A percentile compares a stretch with the other conserved stretches of the same genome.
phyloP scores from a whole-genome alignment of 192 early-diverging fungal species.

The Entomortierella beljakovae region DNA sequence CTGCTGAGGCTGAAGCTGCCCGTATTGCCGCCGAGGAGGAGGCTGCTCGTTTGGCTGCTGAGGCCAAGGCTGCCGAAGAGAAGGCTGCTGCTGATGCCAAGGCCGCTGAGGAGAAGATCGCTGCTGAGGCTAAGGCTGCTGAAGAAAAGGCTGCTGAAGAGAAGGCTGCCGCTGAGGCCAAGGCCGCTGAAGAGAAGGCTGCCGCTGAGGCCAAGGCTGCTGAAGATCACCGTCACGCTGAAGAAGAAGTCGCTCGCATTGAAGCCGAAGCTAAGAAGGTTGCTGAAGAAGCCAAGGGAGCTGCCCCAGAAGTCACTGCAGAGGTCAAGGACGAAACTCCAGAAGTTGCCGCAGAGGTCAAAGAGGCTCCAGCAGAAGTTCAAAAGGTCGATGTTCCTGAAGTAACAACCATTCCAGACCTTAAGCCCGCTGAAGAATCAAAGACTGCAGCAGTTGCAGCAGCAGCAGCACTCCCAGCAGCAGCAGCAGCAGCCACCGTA shows the following conservation, averaged over 20 bases:
- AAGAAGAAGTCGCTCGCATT: constrained; percentile 21
- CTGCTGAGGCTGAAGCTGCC: constrained; percentile 12
- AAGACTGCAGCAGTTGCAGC: constrained; percentile 20
- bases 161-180: constrained; percentile 7
- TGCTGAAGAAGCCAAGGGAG: constrained; percentile 5
- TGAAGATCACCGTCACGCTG: constrained; percentile 7
- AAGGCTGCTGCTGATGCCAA: background rate
- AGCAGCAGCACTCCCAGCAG: background rate
- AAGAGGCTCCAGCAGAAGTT: background rate
- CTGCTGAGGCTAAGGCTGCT: constrained; percentile 15
- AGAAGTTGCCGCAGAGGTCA: constrained; percentile 22
- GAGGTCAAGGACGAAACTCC: constrained; percentile 18
- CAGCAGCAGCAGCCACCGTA: background rate
- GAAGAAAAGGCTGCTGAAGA: constrained; percentile 21
- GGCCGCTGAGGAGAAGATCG: constrained; percentile 2
- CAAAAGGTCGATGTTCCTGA: constrained; percentile 29
- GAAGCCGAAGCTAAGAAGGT: constrained; percentile 15
- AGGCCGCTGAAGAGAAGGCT: constrained; percentile 19
- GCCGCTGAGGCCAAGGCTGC: constrained; percentile 26
- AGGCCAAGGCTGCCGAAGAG: constrained; percentile 16
- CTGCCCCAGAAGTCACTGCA: constrained; percentile 1
- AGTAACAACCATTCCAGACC: constrained; percentile 36
- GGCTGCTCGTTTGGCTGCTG: constrained; percentile 10
- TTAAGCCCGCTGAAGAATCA: constrained; percentile 38
- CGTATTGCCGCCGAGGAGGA: constrained; percentile 9